Percentiles rank a stretch among this genome's conserved stretches.
These are phyloP conservation scores for Aspergillus sp. DNA, from an alignment of 2,329 filamentous ascomycete genomes.

Conservation along the genomic window DNA sequence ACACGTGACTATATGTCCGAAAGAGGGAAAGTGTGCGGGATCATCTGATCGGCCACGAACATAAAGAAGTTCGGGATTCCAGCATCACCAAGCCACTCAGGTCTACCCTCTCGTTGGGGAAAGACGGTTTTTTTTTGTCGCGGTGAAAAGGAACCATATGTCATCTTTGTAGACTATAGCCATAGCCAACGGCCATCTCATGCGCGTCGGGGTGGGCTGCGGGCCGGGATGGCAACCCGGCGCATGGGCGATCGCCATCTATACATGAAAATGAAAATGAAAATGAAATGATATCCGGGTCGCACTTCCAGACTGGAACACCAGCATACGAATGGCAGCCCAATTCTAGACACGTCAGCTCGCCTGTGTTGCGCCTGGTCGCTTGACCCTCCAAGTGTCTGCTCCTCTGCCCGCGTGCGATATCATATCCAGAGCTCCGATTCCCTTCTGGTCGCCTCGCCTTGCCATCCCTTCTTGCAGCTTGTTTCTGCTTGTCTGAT, in stretches of 20 bases:
- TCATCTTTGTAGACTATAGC: neutral
- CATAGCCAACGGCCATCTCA: neutral
- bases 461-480: constrained; percentile 15
- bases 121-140: no score
- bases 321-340: neutral
- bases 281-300: constrained; percentile 1
- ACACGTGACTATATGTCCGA: constrained; percentile 11
- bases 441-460: neutral
- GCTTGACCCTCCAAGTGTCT: neutral
- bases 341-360: neutral
- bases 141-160: neutral
- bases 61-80: neutral
- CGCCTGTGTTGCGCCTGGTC: neutral
- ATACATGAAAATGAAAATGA: constrained; percentile 4
- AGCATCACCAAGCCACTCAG: neutral
- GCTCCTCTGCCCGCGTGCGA: neutral
- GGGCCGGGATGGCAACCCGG: neutral
- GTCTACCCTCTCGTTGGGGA: no score
- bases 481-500: constrained; percentile 16
- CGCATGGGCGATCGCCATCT: constrained; percentile 1
- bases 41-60: constrained; percentile 18
- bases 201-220: neutral
- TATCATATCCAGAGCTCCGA: neutral
- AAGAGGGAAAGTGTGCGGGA: constrained; percentile 13
- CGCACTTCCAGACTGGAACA: neutral